Base-by-base conservation (phyloP, 768 basidiomycete species). In the Suillus subluteus region DNA sequence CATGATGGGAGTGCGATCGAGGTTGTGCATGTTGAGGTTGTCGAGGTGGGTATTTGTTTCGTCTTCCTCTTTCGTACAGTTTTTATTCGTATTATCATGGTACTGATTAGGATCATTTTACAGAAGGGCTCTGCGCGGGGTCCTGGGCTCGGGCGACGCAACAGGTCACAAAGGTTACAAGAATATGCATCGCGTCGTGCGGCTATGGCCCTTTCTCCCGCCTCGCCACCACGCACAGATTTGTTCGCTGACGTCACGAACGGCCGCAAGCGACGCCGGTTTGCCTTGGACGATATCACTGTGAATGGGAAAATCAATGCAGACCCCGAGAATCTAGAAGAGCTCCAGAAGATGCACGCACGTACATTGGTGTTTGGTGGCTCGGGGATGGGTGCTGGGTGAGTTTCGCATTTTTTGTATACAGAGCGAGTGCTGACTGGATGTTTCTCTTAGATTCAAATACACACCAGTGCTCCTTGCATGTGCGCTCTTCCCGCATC, bases 1-100 rank as follows among this genome's bases (percentile, higher is more conserved):
- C 92, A 92, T 68, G 91, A 92, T 67, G 92, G 91, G 32, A 87
- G 88, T 71, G 90, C 88, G 32, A 83, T 92, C 70, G 92, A 92
- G 79, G 84, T 93, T 63, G 75, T 92, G 21, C 81, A 79, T 32
- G 90, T 86, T 21, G 82, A 86, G 69, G 88, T 91, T 73, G 83
- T 87, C 58, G 81, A 87, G 82, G 92, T 92, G 68, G 43, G 87
- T 76, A 9, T 68, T 55, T 30, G 26, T 26, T 26, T 26, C 26
- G 26, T 21, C 18, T 58, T 58, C 41, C 30, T 50, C 44, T 26
- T 23, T 18, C 16, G 16, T 40, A 58, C 37, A 32, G 26, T 37
- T 65, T 75, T 7, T 70, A 37, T 12, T 35, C 66, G 30, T 32
- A 32, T 55, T 32, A 9, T 32, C 30, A 58, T 9, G 35, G 4